A percentile compares a stretch with the other conserved stretches of the same genome.
These are phyloP conservation scores for Pontederia crassipes DNA, from an alignment of 176 grass and related monocot species.

Conservation along the genomic window DNA sequence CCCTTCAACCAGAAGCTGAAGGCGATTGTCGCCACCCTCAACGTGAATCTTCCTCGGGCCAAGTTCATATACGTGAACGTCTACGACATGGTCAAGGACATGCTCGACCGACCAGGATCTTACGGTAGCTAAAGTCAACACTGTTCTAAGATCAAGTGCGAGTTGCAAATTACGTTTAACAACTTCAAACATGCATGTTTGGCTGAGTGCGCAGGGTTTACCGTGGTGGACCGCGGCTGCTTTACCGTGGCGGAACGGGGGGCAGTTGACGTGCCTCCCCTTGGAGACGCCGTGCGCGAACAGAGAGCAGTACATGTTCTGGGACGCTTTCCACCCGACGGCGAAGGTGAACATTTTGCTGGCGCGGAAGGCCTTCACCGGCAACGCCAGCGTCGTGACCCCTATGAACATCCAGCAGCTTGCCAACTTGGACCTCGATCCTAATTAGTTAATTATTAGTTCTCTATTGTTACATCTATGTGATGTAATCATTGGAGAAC, in stretches of 20 bases:
- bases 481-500: too few species aligned
- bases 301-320: slow-evolving; percentile 70
- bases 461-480: too few species aligned
- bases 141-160: background rate
- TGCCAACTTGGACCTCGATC: slow-evolving; percentile 5
- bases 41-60: slow-evolving; percentile 40
- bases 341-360: slow-evolving; percentile 71
- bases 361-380: slow-evolving; percentile 49
- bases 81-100: slow-evolving; percentile 59
- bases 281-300: slow-evolving; percentile 61
- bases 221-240: slow-evolving; percentile 64
- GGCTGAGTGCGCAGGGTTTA: slow-evolving; percentile 39
- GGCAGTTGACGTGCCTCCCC: slow-evolving; percentile 85
- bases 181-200: background rate
- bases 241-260: slow-evolving; percentile 63
- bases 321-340: slow-evolving; percentile 97
- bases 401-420: slow-evolving; percentile 89
- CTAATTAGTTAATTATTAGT: background rate
- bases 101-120: slow-evolving; percentile 44
- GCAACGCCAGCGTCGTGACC: slow-evolving; percentile 37
- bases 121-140: slow-evolving; percentile 36
- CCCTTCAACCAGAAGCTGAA: slow-evolving; percentile 76
- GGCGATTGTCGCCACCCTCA: slow-evolving; percentile 60
- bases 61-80: slow-evolving; percentile 85
- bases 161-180: background rate